A percentile compares a stretch with the other conserved stretches of the same genome.
Evolutionary conservation across 2,329 filamentous ascomycete species (phyloP).

Genomic region (Fusarium sp.): DNA sequence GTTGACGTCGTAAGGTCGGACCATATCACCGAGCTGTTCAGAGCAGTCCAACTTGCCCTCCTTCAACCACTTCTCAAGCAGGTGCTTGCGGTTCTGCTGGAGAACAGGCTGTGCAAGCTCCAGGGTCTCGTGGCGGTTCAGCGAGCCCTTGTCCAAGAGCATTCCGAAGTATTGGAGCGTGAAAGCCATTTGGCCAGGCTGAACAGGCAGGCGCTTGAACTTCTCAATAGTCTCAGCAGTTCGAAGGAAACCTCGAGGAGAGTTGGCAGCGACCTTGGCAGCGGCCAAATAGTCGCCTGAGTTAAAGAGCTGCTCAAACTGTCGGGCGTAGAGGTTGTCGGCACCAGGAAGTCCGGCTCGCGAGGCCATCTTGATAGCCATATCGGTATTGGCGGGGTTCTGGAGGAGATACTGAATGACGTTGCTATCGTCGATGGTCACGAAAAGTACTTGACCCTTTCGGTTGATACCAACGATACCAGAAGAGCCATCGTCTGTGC

Average conservation of each 20-base stretch:
- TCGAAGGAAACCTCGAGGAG: constrained; percentile 92
- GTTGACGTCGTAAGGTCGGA: constrained; percentile 88
- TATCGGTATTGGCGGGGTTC: constrained; percentile 91
- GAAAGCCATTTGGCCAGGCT: constrained; percentile 88
- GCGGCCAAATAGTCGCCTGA: constrained; percentile 87
- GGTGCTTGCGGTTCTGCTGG: constrained; percentile 91
- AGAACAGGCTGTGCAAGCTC: constrained; percentile 94
- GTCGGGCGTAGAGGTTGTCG: constrained; percentile 90
- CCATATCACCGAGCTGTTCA: constrained; percentile 94
- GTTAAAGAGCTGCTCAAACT: constrained; percentile 89
- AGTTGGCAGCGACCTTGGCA: constrained; percentile 96
- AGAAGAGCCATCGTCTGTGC: constrained; percentile 82
- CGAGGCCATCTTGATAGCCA: constrained; percentile 96
- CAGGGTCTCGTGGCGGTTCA: constrained; percentile 94
- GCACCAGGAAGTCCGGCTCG: constrained; percentile 93
- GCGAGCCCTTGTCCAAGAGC: constrained; percentile 91
- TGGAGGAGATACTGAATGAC: constrained; percentile 95
- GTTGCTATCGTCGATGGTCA: constrained; percentile 90
- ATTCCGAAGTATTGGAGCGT: constrained; percentile 98
- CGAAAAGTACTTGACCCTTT: constrained; percentile 95
- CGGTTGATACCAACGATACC: constrained; percentile 96
- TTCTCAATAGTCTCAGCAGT: constrained; percentile 95
- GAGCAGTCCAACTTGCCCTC: constrained; percentile 97
- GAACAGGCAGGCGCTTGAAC: constrained; percentile 87
- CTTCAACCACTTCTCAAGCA: constrained; percentile 97